Evolutionary conservation across 2,329 filamentous ascomycete species (phyloP).

Genomic region (Aspergillus thermomutatus): DNA sequence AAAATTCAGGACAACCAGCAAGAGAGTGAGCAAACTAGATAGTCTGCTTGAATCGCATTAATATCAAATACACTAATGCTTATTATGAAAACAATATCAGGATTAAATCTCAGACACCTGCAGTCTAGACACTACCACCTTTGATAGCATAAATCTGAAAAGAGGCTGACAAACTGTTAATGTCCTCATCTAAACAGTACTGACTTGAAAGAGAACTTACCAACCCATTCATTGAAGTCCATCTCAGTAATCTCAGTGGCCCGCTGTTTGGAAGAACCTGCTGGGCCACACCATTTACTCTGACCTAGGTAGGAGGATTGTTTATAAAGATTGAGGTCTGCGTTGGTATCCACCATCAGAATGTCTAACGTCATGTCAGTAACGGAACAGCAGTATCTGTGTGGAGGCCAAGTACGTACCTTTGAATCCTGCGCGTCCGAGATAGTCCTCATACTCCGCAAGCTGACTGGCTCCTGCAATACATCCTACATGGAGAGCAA

Average conservation of each 20-base stretch:
- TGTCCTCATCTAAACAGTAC: not conserved
- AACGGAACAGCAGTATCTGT: not conserved
- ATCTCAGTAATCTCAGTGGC: not conserved
- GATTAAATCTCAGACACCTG: no score
- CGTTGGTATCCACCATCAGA: slow-evolving; percentile 45
- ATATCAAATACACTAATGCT: no score
- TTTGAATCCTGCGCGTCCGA: slow-evolving; percentile 50
- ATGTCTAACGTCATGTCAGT: slow-evolving; percentile 30
- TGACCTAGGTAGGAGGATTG: no score
- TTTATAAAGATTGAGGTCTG: slow-evolving; percentile 49
- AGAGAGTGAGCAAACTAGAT: no score
- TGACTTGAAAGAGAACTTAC: slow-evolving; percentile 31
- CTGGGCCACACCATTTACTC: slow-evolving; percentile 10
- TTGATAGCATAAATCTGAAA: slow-evolving; percentile 54
- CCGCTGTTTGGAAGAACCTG: not conserved
- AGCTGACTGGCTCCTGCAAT: slow-evolving; percentile 56
- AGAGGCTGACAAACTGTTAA: slow-evolving; percentile 32
- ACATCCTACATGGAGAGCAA: slow-evolving; percentile 59
- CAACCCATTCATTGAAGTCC: slow-evolving; percentile 47
- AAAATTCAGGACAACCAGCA: not conserved
- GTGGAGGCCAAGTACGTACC: slow-evolving; percentile 29
- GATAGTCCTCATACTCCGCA: slow-evolving; percentile 50
- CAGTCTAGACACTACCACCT: no score
- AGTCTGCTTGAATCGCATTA: no score
- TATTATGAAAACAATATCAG: no score